Percentiles rank a stretch among this genome's conserved stretches.
These are phyloP conservation scores for Rubia peregrina DNA, from an alignment of 305 asterid genomes.

Conservation along the genomic window DNA sequence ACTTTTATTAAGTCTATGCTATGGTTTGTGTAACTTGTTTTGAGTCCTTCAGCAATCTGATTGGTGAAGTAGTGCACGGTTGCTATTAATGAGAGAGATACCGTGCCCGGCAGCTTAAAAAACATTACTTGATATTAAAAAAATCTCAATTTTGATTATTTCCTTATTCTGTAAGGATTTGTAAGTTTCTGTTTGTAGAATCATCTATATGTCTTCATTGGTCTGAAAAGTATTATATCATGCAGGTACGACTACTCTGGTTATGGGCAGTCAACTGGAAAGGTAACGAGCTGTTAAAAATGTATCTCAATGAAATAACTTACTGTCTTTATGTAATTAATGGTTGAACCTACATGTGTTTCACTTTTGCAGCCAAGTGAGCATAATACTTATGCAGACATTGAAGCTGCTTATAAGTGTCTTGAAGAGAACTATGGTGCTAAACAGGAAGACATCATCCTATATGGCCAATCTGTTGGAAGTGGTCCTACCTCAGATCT, in stretches of 20 bases:
- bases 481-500: conserved; percentile 96
- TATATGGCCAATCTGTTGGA: conserved; percentile 96
- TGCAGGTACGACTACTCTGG: conserved; percentile 96
- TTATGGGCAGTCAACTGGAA: conserved; percentile 92
- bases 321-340: conserved; percentile 12
- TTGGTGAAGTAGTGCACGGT: background rate
- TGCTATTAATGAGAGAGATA: background rate
- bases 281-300: conserved; percentile 39
- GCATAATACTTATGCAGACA: conserved; percentile 89
- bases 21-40: background rate
- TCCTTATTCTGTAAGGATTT: background rate
- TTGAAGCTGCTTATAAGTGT: conserved; percentile 91
- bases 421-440: conserved; percentile 86
- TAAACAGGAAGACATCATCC: conserved; percentile 87
- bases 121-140: background rate
- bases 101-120: background rate
- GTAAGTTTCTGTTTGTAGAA: conserved; percentile 2
- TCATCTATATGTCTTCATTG: conserved; percentile 8
- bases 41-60: background rate
- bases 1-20: background rate
- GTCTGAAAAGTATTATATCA: conserved; percentile 15
- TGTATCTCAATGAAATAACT: conserved; percentile 15
- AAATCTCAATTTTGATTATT: background rate
- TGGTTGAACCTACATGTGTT: conserved; percentile 10
- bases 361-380: conserved; percentile 78